phyloP scores from a whole-genome alignment of 352 stramenopile species.

The Globisporangium nodosum region DNA sequence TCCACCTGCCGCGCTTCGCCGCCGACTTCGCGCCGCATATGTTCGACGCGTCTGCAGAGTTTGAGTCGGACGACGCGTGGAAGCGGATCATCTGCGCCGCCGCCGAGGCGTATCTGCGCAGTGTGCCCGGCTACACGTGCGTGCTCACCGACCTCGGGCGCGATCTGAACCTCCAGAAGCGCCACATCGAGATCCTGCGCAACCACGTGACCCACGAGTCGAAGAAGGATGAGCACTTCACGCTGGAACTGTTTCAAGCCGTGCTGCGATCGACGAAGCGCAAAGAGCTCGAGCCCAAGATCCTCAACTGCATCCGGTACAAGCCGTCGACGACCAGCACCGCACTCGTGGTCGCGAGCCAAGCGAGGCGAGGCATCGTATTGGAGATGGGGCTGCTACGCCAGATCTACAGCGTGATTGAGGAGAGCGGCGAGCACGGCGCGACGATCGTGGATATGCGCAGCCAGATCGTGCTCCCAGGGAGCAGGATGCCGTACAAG shows the following conservation, averaged over 20 bases:
- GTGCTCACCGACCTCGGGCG: slow-evolving; percentile 68
- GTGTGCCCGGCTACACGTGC: slow-evolving; percentile 48
- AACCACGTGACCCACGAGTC: slow-evolving; percentile 64
- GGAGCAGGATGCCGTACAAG: slow-evolving; percentile 77
- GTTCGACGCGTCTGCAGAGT: slow-evolving; percentile 64
- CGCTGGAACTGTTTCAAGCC: slow-evolving; percentile 69
- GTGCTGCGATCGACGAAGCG: slow-evolving; percentile 55
- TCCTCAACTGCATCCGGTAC: slow-evolving; percentile 79
- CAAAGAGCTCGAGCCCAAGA: slow-evolving; percentile 54
- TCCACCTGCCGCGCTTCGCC: slow-evolving; percentile 73
- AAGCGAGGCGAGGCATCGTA: slow-evolving; percentile 31
- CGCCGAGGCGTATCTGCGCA: slow-evolving; percentile 54
- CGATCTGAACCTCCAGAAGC: slow-evolving; percentile 62
- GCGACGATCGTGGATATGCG: slow-evolving; percentile 73
- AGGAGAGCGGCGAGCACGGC: slow-evolving; percentile 53
- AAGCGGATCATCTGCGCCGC: slow-evolving; percentile 56
- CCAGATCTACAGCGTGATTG: slow-evolving; percentile 71
- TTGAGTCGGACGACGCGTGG: slow-evolving; percentile 78
- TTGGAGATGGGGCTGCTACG: slow-evolving; percentile 59
- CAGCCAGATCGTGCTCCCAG: slow-evolving; percentile 62
- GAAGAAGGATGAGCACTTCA: slow-evolving; percentile 53
- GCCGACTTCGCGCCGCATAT: slow-evolving; percentile 51
- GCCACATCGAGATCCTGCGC: slow-evolving; percentile 58
- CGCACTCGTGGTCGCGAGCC: neutral
- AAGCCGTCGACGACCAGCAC: slow-evolving; percentile 19